phyloP scores from a whole-genome alignment of 352 stramenopile genomes.

The Pythium aquatile region DNA sequence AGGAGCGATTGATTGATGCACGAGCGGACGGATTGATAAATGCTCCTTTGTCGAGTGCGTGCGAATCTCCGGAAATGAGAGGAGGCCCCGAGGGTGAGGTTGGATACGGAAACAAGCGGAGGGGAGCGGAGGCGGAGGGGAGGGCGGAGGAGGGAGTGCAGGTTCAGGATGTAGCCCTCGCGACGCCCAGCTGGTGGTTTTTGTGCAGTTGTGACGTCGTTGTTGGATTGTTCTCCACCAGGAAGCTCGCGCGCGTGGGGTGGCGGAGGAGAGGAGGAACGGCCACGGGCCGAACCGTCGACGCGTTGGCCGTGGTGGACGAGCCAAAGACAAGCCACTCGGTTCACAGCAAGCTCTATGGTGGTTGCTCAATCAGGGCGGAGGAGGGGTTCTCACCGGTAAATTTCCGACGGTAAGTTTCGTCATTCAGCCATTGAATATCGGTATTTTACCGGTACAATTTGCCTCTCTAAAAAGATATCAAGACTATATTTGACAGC shows the following conservation, averaged over 20 bases:
- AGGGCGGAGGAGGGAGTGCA: conserved; percentile 5
- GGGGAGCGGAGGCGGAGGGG: neutral
- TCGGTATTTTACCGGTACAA: no score
- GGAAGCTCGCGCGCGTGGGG: neutral
- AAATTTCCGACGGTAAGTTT: neutral
- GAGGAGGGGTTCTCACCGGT: neutral
- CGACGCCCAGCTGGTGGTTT: neutral
- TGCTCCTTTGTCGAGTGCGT: neutral
- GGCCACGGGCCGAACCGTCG: neutral
- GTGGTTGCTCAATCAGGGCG: conserved; percentile 5
- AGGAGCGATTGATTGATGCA: neutral
- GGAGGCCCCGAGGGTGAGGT: neutral
- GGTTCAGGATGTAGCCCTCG: conserved; percentile 18
- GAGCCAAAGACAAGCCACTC: neutral
- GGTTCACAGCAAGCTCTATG: neutral
- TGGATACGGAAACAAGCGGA: neutral
- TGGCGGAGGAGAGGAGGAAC: neutral
- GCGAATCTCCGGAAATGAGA: conserved; percentile 23
- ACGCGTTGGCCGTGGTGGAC: neutral
- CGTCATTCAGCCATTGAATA: no score
- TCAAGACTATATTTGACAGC: no score
- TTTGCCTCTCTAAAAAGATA: no score
- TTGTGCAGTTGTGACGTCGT: neutral
- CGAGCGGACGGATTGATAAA: neutral
- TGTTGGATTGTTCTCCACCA: conserved; percentile 15